Evolutionary conservation across 2,329 filamentous ascomycete species (phyloP), one percentile per base, ranked within the genome.

Genomic region (Xylaria sp.): DNA sequence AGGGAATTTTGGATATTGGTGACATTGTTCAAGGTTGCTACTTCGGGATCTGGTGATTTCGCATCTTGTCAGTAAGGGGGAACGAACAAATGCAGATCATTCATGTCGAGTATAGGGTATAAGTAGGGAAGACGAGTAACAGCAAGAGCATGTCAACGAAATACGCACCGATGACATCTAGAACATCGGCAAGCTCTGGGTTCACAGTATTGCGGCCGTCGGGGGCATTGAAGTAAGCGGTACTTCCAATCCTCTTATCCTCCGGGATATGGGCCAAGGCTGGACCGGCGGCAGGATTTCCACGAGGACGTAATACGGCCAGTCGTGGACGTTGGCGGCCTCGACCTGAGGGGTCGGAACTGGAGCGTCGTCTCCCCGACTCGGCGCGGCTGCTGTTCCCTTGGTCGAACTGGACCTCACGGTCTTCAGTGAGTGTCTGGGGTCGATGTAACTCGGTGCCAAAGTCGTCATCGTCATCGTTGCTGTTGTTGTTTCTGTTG

Each of bases 1-100:
- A 96, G 85, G 0, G 92, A 95, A 74, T 96, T 96, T 72, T 96
- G 92, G 19, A 96, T 89, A 71, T 96, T 96, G 45, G 91, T 96
- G 9, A 96, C 84, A 14, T 92, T 94, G 0, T 91, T 92, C 3
- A 96, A 79, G 0, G 92, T 92, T 37, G 91, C 87, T 3, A 96
- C 88, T 78, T 96, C 91, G 43, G 92, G 92, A 70, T 96, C 92
- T 93, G 67, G 28, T 12, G 25, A 50, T 3, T 7, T 2, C 31
- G 33, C 17, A 8, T 28, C 21, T 6, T 38, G 33, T 51, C 17
- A 51, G 49, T 7, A 6, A 51, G 19, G 2, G 1, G 1, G 11
- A 19, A 21, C 11, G 7, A 25, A 40, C 21, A 31, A 31, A 9
- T 9, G 5, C 4, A 38, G 33, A 14, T 51, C 14, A 4, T n/a